Evolutionary conservation across 257 asterid genomes (phyloP), one percentile per base, ranked within the genome.

Genomic region (Gentiana dahurica): DNA sequence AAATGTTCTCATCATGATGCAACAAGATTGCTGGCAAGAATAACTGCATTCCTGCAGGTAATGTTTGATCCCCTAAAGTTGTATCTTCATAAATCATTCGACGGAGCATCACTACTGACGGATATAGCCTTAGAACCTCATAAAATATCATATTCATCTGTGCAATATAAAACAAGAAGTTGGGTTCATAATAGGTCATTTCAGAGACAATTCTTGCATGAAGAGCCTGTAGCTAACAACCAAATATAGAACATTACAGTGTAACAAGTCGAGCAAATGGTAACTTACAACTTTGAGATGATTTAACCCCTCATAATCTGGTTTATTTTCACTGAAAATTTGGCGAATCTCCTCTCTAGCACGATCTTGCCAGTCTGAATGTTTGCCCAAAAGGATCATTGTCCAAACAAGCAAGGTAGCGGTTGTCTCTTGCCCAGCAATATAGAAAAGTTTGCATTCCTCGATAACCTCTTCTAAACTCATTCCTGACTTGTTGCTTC

Each of bases 391-490:
- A 34, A 71, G 49, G 53, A 71, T 47, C 61, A 71, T 37, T n/a
- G 76, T 66, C 68, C 65, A 71, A 5, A 63, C 69, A 9, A 68
- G 73, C 34, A 63, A 57, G 49, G 54, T 38, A 12, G 76, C 46
- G 0, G 76, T 57, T 2, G 76, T 71, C 54, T 61, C 76, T 13
- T 66, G 66, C 3, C 77, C 77, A 3, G 69, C 77, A 2, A 72
- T 62, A 46, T 72, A 72, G 60, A 72, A 67, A 1, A 67, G 57
- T 51, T 72, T 72, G 66, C 77, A 72, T 55, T 72, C 77, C 47
- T 63, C 70, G 55, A 72, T 63, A 5, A 72, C 61, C 12, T 72
- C 73, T 56, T 63, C 61, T 34, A 60, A 54, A 49, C 49, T 63
- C 70, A 72, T 58, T 24, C 70, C 77, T 9, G 8, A 63, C 15